Evolutionary conservation across 768 basidiomycete species (phyloP).

Genomic region (Psilocybe tampanensis): DNA sequence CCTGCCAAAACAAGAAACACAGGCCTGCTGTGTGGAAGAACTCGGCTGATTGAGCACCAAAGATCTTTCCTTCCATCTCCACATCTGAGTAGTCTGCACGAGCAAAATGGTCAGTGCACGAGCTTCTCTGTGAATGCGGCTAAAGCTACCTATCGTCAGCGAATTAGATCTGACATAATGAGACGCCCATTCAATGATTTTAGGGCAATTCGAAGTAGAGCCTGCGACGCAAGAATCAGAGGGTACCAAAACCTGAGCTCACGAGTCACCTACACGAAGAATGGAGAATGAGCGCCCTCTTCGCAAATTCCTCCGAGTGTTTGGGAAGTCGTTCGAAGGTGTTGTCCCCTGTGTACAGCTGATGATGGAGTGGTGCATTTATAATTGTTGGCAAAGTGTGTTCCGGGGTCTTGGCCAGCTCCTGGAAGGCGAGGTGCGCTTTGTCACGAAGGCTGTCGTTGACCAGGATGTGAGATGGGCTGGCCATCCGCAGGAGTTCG

Average conservation of each 20-base stretch:
- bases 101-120: not conserved
- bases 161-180: not conserved
- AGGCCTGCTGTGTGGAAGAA: not conserved
- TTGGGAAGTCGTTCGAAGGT: not conserved
- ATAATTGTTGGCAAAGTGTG: not conserved
- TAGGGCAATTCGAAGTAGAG: not conserved
- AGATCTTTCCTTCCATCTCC: not conserved
- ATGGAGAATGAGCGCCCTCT: not conserved
- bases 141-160: not conserved
- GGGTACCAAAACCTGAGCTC: not conserved
- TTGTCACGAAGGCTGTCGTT: not conserved
- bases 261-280: not conserved
- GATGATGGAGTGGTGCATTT: not conserved
- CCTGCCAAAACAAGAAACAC: slow-evolving; percentile 1
- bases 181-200: slow-evolving; percentile 1
- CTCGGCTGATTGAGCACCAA: not conserved
- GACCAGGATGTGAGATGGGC: not conserved
- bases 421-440: not conserved
- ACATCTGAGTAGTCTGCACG: not conserved
- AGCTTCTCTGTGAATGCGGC: not conserved
- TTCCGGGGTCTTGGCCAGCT: not conserved
- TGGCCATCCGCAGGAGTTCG: not conserved
- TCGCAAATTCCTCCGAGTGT: not conserved
- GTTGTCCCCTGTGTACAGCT: not conserved
- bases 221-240: not conserved